Base-by-base conservation (phyloP, 1,284 basidiomycete species). In the Leucoagaricus sp. region DNA sequence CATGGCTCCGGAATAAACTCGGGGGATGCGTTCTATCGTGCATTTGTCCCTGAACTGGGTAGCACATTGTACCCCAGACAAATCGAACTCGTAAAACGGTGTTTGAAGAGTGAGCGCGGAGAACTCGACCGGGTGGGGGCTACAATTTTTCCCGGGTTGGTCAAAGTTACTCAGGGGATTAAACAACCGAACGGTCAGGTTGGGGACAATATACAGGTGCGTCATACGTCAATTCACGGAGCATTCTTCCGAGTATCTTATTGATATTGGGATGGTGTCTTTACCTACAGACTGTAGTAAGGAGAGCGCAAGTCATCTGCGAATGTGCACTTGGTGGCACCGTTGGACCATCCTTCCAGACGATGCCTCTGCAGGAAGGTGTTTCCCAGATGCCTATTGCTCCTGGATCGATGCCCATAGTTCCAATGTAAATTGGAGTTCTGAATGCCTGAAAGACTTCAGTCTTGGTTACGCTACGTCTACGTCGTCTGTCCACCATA, bases 241-340 rank as follows among this genome's bases (percentile, higher is more conserved):
- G 34, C 15, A 29, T 25, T 26, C 29, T 45, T 44, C 29, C 33
- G 34, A 38, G 41, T 21, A 55, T 51, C 33, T 51, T 26, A 51
- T 48, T 42, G 6, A 23, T 17, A 21, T 33, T 38, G n/a, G 26
- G 23, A 5, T 25, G 17, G 5, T 9, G 26, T 17, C 23, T 5
- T 59, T 41, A 41, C 23, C 49, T 54, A 17, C 58, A 81, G 75
- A 85, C 83, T 8, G 85, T 93, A 33, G 89, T 93, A 3, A 74
- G 89, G 60, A 76, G 91, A 56, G 91, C 91, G 21, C 91, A 93
- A 69, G 91, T 91, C 15, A 85, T 93, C 49, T 93, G 91, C 65
- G 86, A 89, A 69, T 93, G 88, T 65, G 89, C 90, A 0, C 72
- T 90, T 63, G 76, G 70, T 36, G 67, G 69, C 23, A 48, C 34